A percentile compares a stretch with the other conserved stretches of the same genome.
Evolutionary conservation across 345 rosid species (phyloP).

Genomic region (Eucalyptus regnans): DNA sequence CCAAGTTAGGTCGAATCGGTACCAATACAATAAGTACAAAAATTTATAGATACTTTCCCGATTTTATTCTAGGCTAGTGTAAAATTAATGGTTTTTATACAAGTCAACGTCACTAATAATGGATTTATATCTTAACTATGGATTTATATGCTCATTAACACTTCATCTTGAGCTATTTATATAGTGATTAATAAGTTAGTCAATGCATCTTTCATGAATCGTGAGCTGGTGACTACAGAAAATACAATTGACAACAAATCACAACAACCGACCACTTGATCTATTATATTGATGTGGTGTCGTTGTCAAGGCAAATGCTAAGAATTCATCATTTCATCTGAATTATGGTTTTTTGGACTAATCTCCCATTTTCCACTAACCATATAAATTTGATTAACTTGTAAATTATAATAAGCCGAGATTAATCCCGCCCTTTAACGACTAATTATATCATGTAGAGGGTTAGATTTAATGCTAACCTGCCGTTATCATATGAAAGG

Average conservation of each 20-base stretch:
- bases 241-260: not conserved
- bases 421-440: not conserved
- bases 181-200: not conserved
- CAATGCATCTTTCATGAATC: not conserved
- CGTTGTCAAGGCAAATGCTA: not conserved
- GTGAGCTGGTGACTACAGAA: not conserved
- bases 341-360: not conserved
- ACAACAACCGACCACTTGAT: not conserved
- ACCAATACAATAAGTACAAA: no score
- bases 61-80: not conserved
- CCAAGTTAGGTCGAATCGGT: accelerated
- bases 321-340: not conserved
- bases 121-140: not conserved
- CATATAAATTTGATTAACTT: not conserved
- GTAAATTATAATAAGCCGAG: not conserved
- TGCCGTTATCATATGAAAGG: not conserved
- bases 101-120: not conserved
- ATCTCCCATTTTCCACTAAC: not conserved
- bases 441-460: not conserved
- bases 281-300: not conserved
- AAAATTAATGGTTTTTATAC: not conserved
- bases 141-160: not conserved
- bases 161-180: not conserved
- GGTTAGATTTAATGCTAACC: not conserved
- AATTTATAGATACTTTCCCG: not conserved